Percentiles rank a stretch among this genome's conserved stretches.
phyloP scores from a whole-genome alignment of 305 asterid genomes.

The Fraxinus latifolia region DNA sequence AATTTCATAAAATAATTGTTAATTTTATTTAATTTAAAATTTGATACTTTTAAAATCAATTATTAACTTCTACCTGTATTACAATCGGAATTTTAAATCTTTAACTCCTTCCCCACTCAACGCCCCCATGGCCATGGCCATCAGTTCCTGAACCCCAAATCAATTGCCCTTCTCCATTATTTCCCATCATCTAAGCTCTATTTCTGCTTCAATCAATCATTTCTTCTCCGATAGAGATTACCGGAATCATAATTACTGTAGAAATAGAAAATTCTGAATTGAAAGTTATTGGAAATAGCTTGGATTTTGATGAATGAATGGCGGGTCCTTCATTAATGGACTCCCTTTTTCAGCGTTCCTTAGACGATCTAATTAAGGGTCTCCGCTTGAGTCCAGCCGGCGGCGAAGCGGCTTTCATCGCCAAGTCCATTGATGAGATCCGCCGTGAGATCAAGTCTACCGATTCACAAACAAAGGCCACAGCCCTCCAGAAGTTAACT shows the following conservation, averaged over 20 bases:
- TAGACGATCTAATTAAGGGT: conserved; percentile 78
- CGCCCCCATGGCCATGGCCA: background rate
- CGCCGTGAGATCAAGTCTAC: conserved; percentile 89
- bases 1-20: too few species aligned
- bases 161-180: background rate
- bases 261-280: background rate
- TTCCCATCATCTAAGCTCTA: background rate
- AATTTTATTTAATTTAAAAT: too few species aligned
- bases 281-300: background rate
- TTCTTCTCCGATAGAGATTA: background rate
- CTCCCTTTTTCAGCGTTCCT: conserved; percentile 78
- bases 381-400: conserved; percentile 51
- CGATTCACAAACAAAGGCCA: conserved; percentile 64
- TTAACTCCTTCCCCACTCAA: background rate
- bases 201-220: background rate
- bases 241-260: background rate
- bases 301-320: conserved; percentile 28
- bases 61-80: too few species aligned
- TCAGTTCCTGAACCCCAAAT: background rate
- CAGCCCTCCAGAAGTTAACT: conserved; percentile 74
- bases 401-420: conserved; percentile 50
- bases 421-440: conserved; percentile 71
- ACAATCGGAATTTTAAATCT: background rate
- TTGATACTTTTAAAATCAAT: too few species aligned
- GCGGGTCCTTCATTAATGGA: conserved; percentile 77